A percentile compares a stretch with the other conserved stretches of the same genome.
These are phyloP conservation scores for Pythium biforme DNA, from an alignment of 352 stramenopile genomes.

Conservation along the genomic window DNA sequence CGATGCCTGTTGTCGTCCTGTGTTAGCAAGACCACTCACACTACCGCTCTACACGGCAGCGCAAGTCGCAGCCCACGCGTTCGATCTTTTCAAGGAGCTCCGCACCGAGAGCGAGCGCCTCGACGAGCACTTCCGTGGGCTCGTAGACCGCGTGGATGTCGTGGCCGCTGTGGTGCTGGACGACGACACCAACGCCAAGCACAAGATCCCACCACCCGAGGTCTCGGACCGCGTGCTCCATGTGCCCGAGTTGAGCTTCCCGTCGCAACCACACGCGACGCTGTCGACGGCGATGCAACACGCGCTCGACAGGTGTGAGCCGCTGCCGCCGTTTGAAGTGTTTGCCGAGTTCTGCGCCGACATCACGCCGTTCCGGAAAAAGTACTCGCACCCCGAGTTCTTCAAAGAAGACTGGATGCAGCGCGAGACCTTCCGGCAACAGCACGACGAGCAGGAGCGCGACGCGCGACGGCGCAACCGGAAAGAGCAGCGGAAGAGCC, in stretches of 20 bases:
- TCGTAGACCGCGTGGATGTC: conserved; percentile 34
- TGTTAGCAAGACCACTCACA: too few relatives aligned
- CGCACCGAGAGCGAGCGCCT: conserved; percentile 21
- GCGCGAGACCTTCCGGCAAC: conserved; percentile 32
- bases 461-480: conserved; percentile 22
- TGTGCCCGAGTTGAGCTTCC: conserved; percentile 19
- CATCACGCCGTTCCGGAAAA: conserved; percentile 37
- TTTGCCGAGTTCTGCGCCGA: conserved; percentile 31
- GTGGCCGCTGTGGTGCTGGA: conserved; percentile 32
- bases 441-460: conserved; percentile 22
- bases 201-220: conserved; percentile 24
- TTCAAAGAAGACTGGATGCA: conserved; percentile 64
- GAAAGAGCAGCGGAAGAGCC: conserved; percentile 19
- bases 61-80: conserved; percentile 42
- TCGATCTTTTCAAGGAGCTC: conserved; percentile 55
- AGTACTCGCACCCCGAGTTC: conserved; percentile 60
- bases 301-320: conserved; percentile 40
- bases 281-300: conserved; percentile 7
- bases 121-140: conserved; percentile 26
- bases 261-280: background rate
- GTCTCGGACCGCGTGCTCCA: conserved; percentile 29
- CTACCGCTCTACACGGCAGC: too few relatives aligned
- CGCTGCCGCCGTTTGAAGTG: conserved; percentile 41
- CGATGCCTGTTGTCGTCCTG: too few relatives aligned
- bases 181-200: conserved; percentile 9